Evolutionary conservation across 306 rosid genomes (phyloP).

Genomic region (Rosa multiflora): DNA sequence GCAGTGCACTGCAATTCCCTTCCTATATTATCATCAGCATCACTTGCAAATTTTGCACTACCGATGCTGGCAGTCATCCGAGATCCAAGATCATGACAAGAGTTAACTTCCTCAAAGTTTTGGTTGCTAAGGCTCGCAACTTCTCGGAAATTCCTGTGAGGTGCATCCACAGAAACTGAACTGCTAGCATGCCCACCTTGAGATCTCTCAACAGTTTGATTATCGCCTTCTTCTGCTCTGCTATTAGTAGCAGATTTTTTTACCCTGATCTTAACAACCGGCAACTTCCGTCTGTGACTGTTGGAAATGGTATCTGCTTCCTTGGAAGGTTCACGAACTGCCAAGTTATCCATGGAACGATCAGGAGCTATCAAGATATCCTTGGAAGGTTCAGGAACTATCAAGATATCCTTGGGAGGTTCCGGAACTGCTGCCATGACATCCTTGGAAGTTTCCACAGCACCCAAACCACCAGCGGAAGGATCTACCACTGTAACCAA

Average conservation of each 20-base stretch:
- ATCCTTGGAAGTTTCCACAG: slow-evolving; percentile 4
- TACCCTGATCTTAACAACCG: slow-evolving; percentile 72
- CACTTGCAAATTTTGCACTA: slow-evolving; percentile 70
- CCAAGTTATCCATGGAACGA: slow-evolving; percentile 36
- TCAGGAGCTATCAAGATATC: slow-evolving; percentile 15
- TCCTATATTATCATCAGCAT: slow-evolving; percentile 63
- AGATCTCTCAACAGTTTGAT: slow-evolving; percentile 67
- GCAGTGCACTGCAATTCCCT: slow-evolving; percentile 92
- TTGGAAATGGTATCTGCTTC: slow-evolving; percentile 61
- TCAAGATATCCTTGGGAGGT: neutral
- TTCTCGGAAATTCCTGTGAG: slow-evolving; percentile 64
- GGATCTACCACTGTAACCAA: slow-evolving; percentile 2
- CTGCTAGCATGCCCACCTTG: slow-evolving; percentile 68
- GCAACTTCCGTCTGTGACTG: slow-evolving; percentile 64
- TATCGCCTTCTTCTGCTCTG: slow-evolving; percentile 72
- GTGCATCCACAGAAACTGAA: slow-evolving; percentile 98
- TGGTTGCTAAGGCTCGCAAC: slow-evolving; percentile 56
- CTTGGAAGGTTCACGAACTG: slow-evolving; percentile 48
- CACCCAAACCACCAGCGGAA: slow-evolving; percentile 17
- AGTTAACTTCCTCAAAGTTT: slow-evolving; percentile 77
- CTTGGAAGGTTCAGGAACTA: slow-evolving; percentile 10
- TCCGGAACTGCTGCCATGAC: slow-evolving; percentile 2
- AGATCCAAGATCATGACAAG: slow-evolving; percentile 73
- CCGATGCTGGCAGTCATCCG: slow-evolving; percentile 95
- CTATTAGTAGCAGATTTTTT: slow-evolving; percentile 82